phyloP scores from a whole-genome alignment of 345 rosid species.

The Salix arbutifolia region DNA sequence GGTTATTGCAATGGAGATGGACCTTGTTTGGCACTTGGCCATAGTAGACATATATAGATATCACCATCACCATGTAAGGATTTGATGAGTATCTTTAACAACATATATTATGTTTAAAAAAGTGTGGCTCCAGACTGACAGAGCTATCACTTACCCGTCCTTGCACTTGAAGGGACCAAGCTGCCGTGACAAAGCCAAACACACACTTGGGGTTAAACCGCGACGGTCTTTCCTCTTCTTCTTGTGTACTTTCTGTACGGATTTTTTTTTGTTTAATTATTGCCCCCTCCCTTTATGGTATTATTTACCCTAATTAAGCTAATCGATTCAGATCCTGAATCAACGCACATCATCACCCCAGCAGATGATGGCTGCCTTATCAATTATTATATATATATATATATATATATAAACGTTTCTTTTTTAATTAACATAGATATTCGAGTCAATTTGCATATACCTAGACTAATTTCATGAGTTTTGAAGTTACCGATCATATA shows the following conservation, averaged over 20 bases:
- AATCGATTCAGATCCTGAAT: too few species aligned
- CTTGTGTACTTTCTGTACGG: neutral
- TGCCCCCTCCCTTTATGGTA: too few species aligned
- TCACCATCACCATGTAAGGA: neutral
- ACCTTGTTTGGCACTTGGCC: neutral
- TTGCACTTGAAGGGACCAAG: neutral
- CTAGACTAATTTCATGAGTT: too few species aligned
- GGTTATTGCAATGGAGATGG: neutral
- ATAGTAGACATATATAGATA: neutral
- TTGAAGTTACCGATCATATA: fast-evolving
- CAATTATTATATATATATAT: too few species aligned
- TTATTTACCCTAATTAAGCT: too few species aligned
- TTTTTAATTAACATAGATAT: too few species aligned
- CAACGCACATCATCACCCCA: too few species aligned
- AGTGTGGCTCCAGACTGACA: neutral
- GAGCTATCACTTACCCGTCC: neutral
- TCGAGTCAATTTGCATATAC: fast-evolving
- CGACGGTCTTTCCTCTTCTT: neutral
- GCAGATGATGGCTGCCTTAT: too few species aligned
- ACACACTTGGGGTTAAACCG: neutral
- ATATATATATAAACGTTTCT: too few species aligned
- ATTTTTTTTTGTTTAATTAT: too few species aligned
- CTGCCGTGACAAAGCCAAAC: neutral
- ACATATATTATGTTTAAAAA: neutral
- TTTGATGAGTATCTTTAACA: neutral